Percentiles rank a stretch among this genome's conserved stretches.
Evolutionary conservation across 2,329 filamentous ascomycete species (phyloP).

Genomic region (Massarina eburnea): DNA sequence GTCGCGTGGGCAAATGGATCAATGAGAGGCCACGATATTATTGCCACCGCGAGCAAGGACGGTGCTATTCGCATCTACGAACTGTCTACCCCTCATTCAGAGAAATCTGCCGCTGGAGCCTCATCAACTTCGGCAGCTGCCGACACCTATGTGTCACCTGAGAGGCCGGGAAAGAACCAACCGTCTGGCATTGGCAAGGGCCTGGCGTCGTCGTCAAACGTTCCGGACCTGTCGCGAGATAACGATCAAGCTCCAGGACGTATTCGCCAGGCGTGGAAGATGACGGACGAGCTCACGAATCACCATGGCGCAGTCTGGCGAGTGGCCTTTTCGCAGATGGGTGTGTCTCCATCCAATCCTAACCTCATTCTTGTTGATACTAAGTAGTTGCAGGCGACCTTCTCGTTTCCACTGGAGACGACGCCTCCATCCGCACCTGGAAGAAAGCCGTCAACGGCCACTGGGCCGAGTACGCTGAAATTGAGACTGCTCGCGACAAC

Average conservation of each 20-base stretch:
- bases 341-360: conserved; percentile 28
- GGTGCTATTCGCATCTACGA: conserved; percentile 88
- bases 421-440: conserved; percentile 61
- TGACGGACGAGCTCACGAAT: conserved; percentile 67
- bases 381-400: conserved; percentile 64
- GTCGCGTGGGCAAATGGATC: conserved; percentile 92
- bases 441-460: conserved; percentile 52
- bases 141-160: conserved; percentile 27
- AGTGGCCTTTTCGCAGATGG: conserved; percentile 63
- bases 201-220: conserved; percentile 48
- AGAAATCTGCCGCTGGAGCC: conserved; percentile 36
- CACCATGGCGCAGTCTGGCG: conserved; percentile 75
- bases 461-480: conserved; percentile 53
- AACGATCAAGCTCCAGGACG: conserved; percentile 64
- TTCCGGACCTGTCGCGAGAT: conserved; percentile 53
- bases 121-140: conserved; percentile 23
- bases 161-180: conserved; percentile 27
- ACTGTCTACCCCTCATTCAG: conserved; percentile 61
- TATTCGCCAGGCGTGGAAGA: conserved; percentile 63
- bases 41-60: conserved; percentile 92
- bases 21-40: conserved; percentile 83
- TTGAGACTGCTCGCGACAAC: conserved; percentile 43
- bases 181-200: conserved; percentile 58
- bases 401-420: conserved; percentile 74
- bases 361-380: background rate